Base-by-base conservation (phyloP, 176 grass and related monocot species). In the Dactylis glomerata region DNA sequence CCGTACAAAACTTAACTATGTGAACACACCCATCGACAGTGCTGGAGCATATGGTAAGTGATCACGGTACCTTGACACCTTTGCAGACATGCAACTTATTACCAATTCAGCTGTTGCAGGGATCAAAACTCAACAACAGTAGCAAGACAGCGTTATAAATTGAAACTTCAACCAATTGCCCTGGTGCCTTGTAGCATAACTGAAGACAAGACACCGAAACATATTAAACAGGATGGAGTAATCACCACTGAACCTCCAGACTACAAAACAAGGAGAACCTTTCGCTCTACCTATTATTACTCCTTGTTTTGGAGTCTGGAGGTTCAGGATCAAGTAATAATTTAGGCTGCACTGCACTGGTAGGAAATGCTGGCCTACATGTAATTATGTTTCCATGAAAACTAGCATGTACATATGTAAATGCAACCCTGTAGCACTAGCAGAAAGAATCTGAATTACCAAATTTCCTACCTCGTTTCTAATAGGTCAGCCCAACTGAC, bases 51-150 rank as follows among this genome's bases (percentile, higher is more conserved):
- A 38, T 37, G 24, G 32, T 36, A 72, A 62, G 62, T 42, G 61
- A 61, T 68, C 37, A 62, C 12, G 77, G 11, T 82, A 86, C 88
- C 88, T 86, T 78, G 78, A 45, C 20, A 78, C 19, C 71, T 86
- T 90, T 26, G 51, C 33, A 71, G 88, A 78, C 83, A 90, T 90
- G 83, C 16, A 66, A 78, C 33, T 41, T 40, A n/a, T 32, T 47
- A 68, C 77, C 47, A 76, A 41, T 58, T 81, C 65, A 76, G n/a
- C 12, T 76, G 49, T 12, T 57, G 38, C 30, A 40, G 50, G 37
- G 36, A 52, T 26, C 37, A 50, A 49, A 68, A 76, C 5, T 61
- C 16, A 24, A 81, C 38, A 31, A 68, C 10, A 81, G 46, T 34
- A 37, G 69, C 23, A 52, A 32, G 12, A 16, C 3, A 49, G 23